Conservation (phyloP, 2,329 filamentous ascomycete species). For the Pezicula radicicola region DNA sequence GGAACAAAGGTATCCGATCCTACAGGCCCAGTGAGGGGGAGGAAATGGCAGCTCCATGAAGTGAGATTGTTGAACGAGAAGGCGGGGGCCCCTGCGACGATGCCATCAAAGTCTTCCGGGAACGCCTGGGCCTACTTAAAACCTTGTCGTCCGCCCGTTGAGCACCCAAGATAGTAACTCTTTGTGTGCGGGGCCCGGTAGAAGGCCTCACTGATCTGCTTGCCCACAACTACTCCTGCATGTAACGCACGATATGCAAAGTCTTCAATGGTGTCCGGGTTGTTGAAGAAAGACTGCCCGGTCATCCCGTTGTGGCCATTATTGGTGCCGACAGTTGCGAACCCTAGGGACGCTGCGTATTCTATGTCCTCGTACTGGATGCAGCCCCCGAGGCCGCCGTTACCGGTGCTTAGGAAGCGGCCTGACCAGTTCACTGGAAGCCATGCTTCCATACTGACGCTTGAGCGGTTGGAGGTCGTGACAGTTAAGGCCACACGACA, state of each 20-base stretch:
- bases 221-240: background rate
- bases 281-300: conserved; percentile 1
- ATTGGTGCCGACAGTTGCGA: conserved; percentile 4
- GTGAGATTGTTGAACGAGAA: conserved; percentile 10
- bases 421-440: conserved; percentile 32
- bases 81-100: conserved; percentile 33
- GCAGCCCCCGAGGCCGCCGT: conserved; percentile 4
- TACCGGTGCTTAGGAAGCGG: conserved; percentile 34
- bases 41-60: too few relatives aligned
- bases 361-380: conserved; percentile 5
- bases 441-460: conserved; percentile 1
- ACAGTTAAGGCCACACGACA: background rate
- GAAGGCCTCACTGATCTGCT: conserved; percentile 2
- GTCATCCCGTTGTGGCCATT: conserved; percentile 7
- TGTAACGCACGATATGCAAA: conserved; percentile 8
- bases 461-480: background rate
- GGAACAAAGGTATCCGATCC: background rate
- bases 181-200: conserved; percentile 24
- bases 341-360: background rate
- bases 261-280: background rate
- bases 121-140: conserved; percentile 13
- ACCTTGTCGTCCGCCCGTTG: conserved; percentile 35
- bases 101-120: too few relatives aligned
- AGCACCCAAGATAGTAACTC: conserved; percentile 34
- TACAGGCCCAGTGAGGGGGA: too few relatives aligned